These are phyloP conservation scores for Epichloe glyceriae DNA, from an alignment of 2,329 filamentous ascomycete species.

Conservation along the genomic window DNA sequence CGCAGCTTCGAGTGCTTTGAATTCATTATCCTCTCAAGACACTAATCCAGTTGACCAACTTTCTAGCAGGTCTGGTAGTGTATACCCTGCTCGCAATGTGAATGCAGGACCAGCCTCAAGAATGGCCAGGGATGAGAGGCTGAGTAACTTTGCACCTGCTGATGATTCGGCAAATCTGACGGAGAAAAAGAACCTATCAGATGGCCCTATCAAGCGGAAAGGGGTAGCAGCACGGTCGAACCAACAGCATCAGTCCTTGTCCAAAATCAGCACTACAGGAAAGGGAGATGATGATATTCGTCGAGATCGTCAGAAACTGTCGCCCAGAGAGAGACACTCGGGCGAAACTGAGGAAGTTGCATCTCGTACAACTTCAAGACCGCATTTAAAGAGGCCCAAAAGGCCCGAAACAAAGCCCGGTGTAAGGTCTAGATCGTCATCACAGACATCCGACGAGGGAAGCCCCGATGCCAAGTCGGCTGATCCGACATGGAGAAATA, in stretches of 20 bases:
- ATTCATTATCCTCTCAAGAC: constrained; percentile 18
- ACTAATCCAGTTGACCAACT: constrained; percentile 9
- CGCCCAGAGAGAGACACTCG: constrained; percentile 6
- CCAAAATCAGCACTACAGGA: neutral
- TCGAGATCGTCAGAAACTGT: constrained; percentile 11
- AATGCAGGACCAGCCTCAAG: constrained; percentile 2
- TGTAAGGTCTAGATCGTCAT: constrained; percentile 33
- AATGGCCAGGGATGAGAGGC: neutral
- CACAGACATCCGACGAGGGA: constrained; percentile 31
- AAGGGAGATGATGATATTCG: constrained; percentile 8
- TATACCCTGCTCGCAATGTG: constrained; percentile 2
- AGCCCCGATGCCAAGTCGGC: constrained; percentile 26
- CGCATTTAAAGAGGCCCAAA: constrained; percentile 17
- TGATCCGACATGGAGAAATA: constrained; percentile 43
- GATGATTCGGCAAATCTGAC: constrained; percentile 12
- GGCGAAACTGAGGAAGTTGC: constrained; percentile 14
- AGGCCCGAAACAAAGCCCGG: constrained; percentile 24
- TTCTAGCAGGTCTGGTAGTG: constrained; percentile 9
- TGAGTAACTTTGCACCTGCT: constrained; percentile 6
- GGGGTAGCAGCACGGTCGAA: constrained; percentile 8
- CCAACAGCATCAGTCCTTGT: neutral
- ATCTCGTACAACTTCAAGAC: constrained; percentile 12
- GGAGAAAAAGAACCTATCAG: constrained; percentile 11
- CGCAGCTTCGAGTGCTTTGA: constrained; percentile 43
- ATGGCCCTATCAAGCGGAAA: constrained; percentile 7